Evolutionary conservation across 345 rosid species (phyloP).

Genomic region (Punica granatum): DNA sequence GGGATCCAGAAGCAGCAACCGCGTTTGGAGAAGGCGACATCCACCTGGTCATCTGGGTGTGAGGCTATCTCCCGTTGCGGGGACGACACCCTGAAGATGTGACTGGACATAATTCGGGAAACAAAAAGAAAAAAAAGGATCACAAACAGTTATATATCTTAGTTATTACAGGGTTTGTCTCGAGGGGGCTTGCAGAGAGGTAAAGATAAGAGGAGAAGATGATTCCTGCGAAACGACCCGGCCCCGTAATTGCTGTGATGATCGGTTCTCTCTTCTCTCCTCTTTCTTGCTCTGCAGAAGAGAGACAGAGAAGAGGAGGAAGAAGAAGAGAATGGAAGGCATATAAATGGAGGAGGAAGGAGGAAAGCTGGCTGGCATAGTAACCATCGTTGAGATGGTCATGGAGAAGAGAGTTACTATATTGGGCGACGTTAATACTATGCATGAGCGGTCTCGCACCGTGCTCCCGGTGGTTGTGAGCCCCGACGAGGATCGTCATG

Average conservation of each 20-base stretch:
- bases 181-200: neutral
- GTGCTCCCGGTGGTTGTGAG: neutral
- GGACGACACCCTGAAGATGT: neutral
- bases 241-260: neutral
- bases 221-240: neutral
- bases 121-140: neutral
- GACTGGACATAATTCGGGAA: neutral
- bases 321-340: neutral
- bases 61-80: neutral
- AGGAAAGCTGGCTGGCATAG: neutral
- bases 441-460: neutral
- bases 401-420: neutral
- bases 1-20: conserved; percentile 13
- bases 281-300: neutral
- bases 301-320: neutral
- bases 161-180: neutral
- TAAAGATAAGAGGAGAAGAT: neutral
- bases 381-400: neutral
- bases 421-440: neutral
- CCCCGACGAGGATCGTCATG: no score
- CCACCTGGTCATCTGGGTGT: neutral
- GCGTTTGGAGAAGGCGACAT: neutral
- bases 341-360: neutral
- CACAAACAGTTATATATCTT: neutral
- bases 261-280: neutral